Percentiles rank a stretch among this genome's conserved stretches.
Conservation (phyloP, 1,139 yeast genomes). For the Kodamaea suecica region DNA sequence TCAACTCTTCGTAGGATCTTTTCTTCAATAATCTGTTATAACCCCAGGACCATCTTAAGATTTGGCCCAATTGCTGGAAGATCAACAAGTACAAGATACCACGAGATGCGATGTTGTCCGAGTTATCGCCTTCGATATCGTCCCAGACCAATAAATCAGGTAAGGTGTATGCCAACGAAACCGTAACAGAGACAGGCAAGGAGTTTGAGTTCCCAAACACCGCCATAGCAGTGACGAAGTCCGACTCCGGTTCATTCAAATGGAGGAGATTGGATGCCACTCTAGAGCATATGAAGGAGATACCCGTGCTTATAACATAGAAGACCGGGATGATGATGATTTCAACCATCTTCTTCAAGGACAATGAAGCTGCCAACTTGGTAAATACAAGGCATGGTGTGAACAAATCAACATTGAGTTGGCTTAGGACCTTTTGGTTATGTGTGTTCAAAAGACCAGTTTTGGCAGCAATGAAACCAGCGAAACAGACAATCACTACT, state of each 20-base stretch:
- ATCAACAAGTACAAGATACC: slow-evolving; percentile 75
- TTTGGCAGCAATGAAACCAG: slow-evolving; percentile 69
- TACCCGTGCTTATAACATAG: slow-evolving; percentile 60
- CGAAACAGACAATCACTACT: slow-evolving; percentile 67
- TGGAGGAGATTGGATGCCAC: slow-evolving; percentile 44
- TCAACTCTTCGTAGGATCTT: slow-evolving; percentile 42
- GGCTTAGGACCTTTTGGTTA: slow-evolving; percentile 65
- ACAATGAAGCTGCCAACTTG: slow-evolving; percentile 72
- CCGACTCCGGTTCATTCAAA: slow-evolving; percentile 62
- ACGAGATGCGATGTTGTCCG: slow-evolving; percentile 73
- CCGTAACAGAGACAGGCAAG: slow-evolving; percentile 72
- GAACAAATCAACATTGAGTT: slow-evolving; percentile 72
- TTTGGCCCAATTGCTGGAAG: slow-evolving; percentile 83
- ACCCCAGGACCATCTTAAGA: slow-evolving; percentile 92
- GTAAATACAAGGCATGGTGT: slow-evolving; percentile 83
- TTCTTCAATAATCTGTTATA: slow-evolving; percentile 66
- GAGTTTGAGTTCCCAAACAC: slow-evolving; percentile 84
- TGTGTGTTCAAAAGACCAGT: slow-evolving; percentile 54
- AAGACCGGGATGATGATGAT: slow-evolving; percentile 72
- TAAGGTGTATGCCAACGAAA: slow-evolving; percentile 66
- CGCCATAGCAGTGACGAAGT: slow-evolving; percentile 86
- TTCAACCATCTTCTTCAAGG: slow-evolving; percentile 64
- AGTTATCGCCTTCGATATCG: slow-evolving; percentile 58
- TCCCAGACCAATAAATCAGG: slow-evolving; percentile 71
- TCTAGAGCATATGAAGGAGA: slow-evolving; percentile 56